Percentiles rank a stretch among this genome's conserved stretches.
phyloP scores from a whole-genome alignment of 192 early-diverging fungal species.

The Fimicolochytrium jonesii region DNA sequence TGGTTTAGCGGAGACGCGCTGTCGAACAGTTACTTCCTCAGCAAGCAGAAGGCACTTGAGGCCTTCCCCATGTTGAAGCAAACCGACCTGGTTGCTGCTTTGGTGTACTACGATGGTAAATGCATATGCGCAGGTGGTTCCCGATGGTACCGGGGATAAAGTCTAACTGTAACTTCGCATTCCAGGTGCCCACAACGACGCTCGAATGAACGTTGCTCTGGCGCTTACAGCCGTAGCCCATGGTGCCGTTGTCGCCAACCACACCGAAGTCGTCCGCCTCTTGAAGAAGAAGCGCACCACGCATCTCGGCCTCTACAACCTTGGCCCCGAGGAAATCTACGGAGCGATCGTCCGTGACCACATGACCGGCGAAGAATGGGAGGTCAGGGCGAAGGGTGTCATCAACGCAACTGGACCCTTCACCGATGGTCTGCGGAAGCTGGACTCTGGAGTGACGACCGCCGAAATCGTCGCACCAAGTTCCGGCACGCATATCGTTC shows the following conservation, averaged over 20 bases:
- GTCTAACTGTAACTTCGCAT: neutral
- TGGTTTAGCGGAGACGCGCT: constrained; percentile 77
- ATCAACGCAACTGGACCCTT: constrained; percentile 89
- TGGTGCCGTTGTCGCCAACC: constrained; percentile 90
- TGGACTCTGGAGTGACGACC: constrained; percentile 69
- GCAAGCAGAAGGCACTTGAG: constrained; percentile 73
- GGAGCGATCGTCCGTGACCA: constrained; percentile 81
- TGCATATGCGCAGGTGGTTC: no score
- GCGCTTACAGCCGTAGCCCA: constrained; percentile 85
- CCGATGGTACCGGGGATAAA: no score
- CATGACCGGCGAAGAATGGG: constrained; percentile 82
- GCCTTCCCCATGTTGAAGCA: constrained; percentile 93
- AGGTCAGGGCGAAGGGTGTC: constrained; percentile 83
- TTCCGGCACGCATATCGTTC: constrained; percentile 89
- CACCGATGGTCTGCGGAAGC: constrained; percentile 81
- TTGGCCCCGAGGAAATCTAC: constrained; percentile 60
- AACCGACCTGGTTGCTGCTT: constrained; percentile 82
- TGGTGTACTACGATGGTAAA: constrained; percentile 93
- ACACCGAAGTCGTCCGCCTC: constrained; percentile 81
- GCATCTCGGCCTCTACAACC: constrained; percentile 24
- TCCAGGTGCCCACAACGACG: constrained; percentile 91
- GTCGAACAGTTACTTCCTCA: constrained; percentile 79
- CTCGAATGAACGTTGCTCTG: constrained; percentile 93
- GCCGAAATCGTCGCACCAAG: constrained; percentile 87
- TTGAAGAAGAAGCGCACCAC: constrained; percentile 59